Percentiles rank a stretch among this genome's conserved stretches.
Evolutionary conservation across 2,329 filamentous ascomycete species (phyloP).

Genomic region (Cercospora zeae-maydis): DNA sequence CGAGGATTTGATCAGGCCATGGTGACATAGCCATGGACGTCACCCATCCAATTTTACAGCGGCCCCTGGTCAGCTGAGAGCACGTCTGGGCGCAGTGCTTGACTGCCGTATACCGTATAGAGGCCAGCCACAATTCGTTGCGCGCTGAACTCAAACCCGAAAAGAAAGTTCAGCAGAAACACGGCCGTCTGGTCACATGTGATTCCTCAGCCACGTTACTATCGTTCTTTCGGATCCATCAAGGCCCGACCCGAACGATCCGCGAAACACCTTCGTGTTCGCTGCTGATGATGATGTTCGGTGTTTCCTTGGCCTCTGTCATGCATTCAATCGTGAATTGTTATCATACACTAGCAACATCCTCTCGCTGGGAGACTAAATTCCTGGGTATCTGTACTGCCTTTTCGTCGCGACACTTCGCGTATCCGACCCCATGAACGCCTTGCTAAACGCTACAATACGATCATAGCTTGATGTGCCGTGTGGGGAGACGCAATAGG

Average conservation of each 20-base stretch:
- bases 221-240: not conserved
- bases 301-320: not conserved
- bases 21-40: not conserved
- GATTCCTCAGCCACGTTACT: not conserved
- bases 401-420: not conserved
- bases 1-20: not conserved
- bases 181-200: not conserved
- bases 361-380: not conserved
- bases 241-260: not conserved
- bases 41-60: not conserved
- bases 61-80: constrained; percentile 3
- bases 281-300: not conserved
- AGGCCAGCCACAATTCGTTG: not conserved
- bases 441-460: not conserved
- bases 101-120: not conserved
- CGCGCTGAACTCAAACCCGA: not conserved
- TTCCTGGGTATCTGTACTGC: not conserved
- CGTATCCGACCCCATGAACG: not conserved
- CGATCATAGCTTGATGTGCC: not conserved
- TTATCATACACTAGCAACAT: not conserved
- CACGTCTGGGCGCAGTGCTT: not conserved
- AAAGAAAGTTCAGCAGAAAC: not conserved
- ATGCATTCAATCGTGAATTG: not conserved
- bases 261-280: not conserved
- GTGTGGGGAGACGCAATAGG: too few relatives aligned